Percentiles rank a stretch among this genome's conserved stretches.
Evolutionary conservation across 345 rosid genomes (phyloP).

Genomic region (Cardiospermum halicacabum): DNA sequence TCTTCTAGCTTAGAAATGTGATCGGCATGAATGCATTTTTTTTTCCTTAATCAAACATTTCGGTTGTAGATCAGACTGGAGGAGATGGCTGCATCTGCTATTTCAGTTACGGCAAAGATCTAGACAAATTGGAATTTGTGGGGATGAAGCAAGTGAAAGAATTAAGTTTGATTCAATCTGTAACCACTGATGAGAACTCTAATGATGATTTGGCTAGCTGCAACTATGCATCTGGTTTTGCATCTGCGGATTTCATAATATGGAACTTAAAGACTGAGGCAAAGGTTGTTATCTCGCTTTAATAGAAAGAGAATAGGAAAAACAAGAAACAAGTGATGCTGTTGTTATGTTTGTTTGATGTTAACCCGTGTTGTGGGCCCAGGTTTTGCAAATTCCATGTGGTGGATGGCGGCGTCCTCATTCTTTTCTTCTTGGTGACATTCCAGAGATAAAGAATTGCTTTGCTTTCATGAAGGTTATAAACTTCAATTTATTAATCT

Average conservation of each 20-base stretch:
- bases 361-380: slow-evolving; percentile 25
- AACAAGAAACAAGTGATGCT: not conserved
- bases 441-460: slow-evolving; percentile 65
- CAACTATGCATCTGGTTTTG: slow-evolving; percentile 84
- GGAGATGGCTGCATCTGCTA: slow-evolving; percentile 98
- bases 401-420: slow-evolving; percentile 99
- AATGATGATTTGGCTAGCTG: slow-evolving; percentile 36
- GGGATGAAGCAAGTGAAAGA: slow-evolving; percentile 96
- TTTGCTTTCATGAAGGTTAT: slow-evolving; percentile 91
- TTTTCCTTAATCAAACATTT: slow-evolving; percentile 1
- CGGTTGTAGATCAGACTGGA: slow-evolving; percentile 60
- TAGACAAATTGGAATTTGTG: slow-evolving; percentile 56
- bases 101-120: slow-evolving; percentile 60
- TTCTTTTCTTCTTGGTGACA: slow-evolving; percentile 71
- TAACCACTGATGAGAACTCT: slow-evolving; percentile 31
- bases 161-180: slow-evolving; percentile 70
- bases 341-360: slow-evolving; percentile 14
- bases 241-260: slow-evolving; percentile 77
- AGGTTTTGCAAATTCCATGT: slow-evolving; percentile 92
- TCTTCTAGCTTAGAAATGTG: not conserved
- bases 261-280: slow-evolving; percentile 73
- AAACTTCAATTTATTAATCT: slow-evolving; percentile 4
- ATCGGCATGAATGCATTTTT: not conserved
- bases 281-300: slow-evolving; percentile 43
- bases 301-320: not conserved